phyloP scores from a whole-genome alignment of 306 rosid species.

The Carpinus fangiana region DNA sequence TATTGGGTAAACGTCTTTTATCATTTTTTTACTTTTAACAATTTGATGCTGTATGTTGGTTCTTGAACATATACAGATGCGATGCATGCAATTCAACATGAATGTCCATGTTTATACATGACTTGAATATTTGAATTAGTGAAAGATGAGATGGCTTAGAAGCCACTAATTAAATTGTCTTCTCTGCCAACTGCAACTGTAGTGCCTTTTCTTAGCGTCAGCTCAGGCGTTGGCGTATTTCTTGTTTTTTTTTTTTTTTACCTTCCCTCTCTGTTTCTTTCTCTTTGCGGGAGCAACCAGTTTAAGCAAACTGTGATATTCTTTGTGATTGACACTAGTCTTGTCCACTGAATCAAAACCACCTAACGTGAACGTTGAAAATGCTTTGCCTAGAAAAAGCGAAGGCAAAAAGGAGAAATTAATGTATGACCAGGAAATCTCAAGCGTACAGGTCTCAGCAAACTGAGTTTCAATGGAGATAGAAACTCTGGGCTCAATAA shows the following conservation, averaged over 20 bases:
- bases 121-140: background rate
- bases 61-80: background rate
- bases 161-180: background rate
- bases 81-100: background rate
- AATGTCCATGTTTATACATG: background rate
- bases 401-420: background rate
- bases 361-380: background rate
- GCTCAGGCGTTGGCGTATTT: background rate
- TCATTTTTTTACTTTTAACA: background rate
- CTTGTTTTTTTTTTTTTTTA: background rate
- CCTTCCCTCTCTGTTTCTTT: too few relatives aligned
- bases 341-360: background rate
- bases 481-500: constrained; percentile 6
- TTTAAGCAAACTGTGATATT: background rate
- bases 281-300: background rate
- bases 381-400: background rate
- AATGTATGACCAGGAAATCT: background rate
- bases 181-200: background rate
- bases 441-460: background rate
- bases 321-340: background rate
- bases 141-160: background rate
- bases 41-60: background rate
- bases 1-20: constrained; percentile 63
- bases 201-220: constrained; percentile 1
- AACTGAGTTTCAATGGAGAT: background rate